Percentiles rank a stretch among this genome's conserved stretches.
Conservation (phyloP, 1,139 yeast genomes). For the Pneumocystis sp. region DNA sequence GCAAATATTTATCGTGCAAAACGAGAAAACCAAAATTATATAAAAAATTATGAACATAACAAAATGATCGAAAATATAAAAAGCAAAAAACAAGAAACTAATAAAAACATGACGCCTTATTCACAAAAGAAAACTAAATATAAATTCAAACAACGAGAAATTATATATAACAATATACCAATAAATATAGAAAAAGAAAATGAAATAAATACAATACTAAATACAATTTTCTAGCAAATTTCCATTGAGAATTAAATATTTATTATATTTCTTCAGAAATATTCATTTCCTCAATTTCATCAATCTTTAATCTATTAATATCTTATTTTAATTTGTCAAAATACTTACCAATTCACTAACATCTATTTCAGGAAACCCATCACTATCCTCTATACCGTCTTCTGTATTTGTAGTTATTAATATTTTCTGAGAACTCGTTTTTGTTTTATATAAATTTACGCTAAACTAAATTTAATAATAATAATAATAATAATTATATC, state of each 20-base stretch:
- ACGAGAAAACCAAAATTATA: conserved; percentile 67
- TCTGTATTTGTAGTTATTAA: conserved; percentile 29
- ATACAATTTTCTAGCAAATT: neutral
- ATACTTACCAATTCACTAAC: conserved; percentile 24
- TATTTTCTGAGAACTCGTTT: conserved; percentile 28
- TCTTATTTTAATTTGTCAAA: neutral
- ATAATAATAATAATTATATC: neutral
- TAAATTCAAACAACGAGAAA: neutral
- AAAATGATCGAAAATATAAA: conserved; percentile 60
- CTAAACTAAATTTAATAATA: neutral
- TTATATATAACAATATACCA: neutral
- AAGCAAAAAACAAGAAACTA: conserved; percentile 25
- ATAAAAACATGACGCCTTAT: neutral
- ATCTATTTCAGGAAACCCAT: conserved; percentile 33
- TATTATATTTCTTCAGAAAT: neutral
- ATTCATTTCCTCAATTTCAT: neutral
- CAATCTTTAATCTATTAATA: neutral
- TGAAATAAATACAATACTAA: neutral
- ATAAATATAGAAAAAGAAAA: neutral
- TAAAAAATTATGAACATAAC: conserved; percentile 71
- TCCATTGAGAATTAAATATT: neutral
- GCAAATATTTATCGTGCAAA: conserved; percentile 82
- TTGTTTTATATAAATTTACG: conserved; percentile 65
- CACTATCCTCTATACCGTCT: conserved; percentile 15
- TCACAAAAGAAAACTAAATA: neutral